Conservation (phyloP, 495 filamentous ascomycete species). For the Penicillium roqueforti region DNA sequence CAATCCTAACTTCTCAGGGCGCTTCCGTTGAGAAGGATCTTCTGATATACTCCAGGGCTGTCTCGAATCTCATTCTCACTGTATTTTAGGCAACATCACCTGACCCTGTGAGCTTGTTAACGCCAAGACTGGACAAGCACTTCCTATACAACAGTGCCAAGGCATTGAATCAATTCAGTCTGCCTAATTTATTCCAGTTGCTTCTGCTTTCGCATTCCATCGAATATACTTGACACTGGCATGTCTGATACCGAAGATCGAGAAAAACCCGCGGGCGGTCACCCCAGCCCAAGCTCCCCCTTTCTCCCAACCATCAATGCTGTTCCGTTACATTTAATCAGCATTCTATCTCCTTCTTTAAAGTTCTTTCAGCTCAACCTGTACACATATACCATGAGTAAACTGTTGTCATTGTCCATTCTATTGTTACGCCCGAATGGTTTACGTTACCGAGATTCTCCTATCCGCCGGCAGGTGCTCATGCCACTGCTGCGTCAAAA, state of each 20-base stretch:
- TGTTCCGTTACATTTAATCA: slow-evolving; percentile 56
- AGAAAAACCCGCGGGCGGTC: slow-evolving; percentile 47
- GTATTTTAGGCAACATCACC: neutral
- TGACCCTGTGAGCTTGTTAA: too few species aligned
- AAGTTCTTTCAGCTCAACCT: slow-evolving; percentile 9
- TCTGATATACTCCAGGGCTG: too few species aligned
- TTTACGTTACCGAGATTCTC: slow-evolving; percentile 8
- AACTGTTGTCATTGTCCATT: slow-evolving; percentile 8
- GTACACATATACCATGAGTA: slow-evolving; percentile 8
- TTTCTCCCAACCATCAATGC: slow-evolving; percentile 35
- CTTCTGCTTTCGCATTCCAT: neutral
- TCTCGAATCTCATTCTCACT: too few species aligned
- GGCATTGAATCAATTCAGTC: neutral
- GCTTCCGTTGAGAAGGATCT: too few species aligned
- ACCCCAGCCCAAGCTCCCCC: slow-evolving; percentile 57
- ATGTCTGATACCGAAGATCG: slow-evolving; percentile 24
- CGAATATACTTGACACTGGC: neutral
- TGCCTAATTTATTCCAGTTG: neutral
- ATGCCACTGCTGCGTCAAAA: slow-evolving; percentile 12
- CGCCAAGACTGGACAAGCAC: too few species aligned
- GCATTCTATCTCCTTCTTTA: slow-evolving; percentile 2
- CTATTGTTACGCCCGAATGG: slow-evolving; percentile 13
- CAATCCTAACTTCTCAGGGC: neutral
- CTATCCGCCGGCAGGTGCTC: slow-evolving; percentile 6
- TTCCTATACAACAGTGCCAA: too few species aligned